phyloP scores from a whole-genome alignment of 1,139 yeast genomes.

The Kazachstania sp. region DNA sequence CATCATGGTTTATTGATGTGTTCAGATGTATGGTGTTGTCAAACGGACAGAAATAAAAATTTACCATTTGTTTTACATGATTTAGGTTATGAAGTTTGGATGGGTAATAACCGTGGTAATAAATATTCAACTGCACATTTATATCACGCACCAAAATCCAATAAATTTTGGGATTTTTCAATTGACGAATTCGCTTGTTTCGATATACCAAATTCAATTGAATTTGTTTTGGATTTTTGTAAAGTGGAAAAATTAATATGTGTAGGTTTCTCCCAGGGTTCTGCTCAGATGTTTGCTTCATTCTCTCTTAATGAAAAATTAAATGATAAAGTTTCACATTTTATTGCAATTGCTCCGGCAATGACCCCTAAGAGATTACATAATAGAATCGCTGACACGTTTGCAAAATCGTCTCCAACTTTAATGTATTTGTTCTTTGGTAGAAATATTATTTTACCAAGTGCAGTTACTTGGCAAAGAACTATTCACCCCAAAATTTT shows the following conservation, averaged over 20 bases:
- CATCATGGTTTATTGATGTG: slow-evolving; percentile 92
- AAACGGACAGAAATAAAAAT: slow-evolving; percentile 53
- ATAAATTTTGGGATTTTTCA: slow-evolving; percentile 75
- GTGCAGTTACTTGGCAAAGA: slow-evolving; percentile 74
- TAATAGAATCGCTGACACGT: slow-evolving; percentile 64
- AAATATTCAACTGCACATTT: slow-evolving; percentile 62
- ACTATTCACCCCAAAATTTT: slow-evolving; percentile 80
- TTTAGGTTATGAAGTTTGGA: slow-evolving; percentile 84
- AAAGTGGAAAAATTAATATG: slow-evolving; percentile 43
- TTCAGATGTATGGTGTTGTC: slow-evolving; percentile 82
- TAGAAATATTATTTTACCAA: slow-evolving; percentile 59
- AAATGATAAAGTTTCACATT: slow-evolving; percentile 57
- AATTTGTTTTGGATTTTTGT: slow-evolving; percentile 49
- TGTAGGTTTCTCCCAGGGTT: slow-evolving; percentile 85
- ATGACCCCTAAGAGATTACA: slow-evolving; percentile 85
- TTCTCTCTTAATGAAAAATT: slow-evolving; percentile 43
- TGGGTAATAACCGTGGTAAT: slow-evolving; percentile 86
- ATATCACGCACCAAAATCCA: slow-evolving; percentile 30
- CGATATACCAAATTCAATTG: slow-evolving; percentile 71
- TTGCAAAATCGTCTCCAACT: slow-evolving; percentile 72
- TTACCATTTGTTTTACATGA: slow-evolving; percentile 72
- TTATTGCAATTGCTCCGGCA: slow-evolving; percentile 87
- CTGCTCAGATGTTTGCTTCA: slow-evolving; percentile 79
- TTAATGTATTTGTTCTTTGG: slow-evolving; percentile 71
- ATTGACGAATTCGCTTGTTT: slow-evolving; percentile 77